These are phyloP conservation scores for Setaria italica DNA, from an alignment of 202 grass and related monocot species.

Conservation along the genomic window DNA sequence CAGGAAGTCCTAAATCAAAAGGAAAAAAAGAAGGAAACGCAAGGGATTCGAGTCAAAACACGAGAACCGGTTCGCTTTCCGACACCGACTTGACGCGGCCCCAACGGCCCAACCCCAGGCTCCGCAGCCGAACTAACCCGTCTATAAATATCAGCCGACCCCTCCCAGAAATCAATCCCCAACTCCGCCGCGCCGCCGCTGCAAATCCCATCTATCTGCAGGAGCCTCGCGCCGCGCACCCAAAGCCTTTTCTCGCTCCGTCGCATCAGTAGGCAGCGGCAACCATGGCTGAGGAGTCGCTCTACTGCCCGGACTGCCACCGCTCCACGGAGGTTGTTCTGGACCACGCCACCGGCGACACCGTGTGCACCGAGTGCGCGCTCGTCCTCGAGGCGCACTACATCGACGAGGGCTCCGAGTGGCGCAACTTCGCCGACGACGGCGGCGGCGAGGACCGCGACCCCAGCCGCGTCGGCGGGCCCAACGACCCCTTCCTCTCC, in stretches of 20 bases:
- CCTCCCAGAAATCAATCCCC: not conserved
- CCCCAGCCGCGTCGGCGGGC: constrained; percentile 60
- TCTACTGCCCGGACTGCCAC: constrained; percentile 57
- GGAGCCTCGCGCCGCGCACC: constrained; percentile 50
- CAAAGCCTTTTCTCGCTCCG: constrained; percentile 17
- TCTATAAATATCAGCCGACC: constrained; percentile 37
- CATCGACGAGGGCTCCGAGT: constrained; percentile 73
- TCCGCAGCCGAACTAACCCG: not conserved
- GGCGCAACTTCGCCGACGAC: constrained; percentile 58
- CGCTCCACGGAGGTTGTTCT: constrained; percentile 53
- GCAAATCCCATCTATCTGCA: constrained; percentile 41
- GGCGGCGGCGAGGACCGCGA: constrained; percentile 55
- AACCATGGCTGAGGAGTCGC: constrained; percentile 35
- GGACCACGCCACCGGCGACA: constrained; percentile 72
- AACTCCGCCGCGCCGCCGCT: not conserved
- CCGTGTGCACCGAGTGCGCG: constrained; percentile 71
- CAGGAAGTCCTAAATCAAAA: not conserved
- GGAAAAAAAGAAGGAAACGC: not conserved
- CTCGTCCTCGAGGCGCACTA: constrained; percentile 59
- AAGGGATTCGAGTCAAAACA: not conserved
- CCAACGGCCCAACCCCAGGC: not conserved
- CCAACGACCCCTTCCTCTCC: constrained; percentile 54
- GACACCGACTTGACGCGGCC: constrained; percentile 1
- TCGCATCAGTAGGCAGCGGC: not conserved
- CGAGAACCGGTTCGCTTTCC: not conserved